Evolutionary conservation across 306 rosid species (phyloP).

Genomic region (Bauhinia variegata): DNA sequence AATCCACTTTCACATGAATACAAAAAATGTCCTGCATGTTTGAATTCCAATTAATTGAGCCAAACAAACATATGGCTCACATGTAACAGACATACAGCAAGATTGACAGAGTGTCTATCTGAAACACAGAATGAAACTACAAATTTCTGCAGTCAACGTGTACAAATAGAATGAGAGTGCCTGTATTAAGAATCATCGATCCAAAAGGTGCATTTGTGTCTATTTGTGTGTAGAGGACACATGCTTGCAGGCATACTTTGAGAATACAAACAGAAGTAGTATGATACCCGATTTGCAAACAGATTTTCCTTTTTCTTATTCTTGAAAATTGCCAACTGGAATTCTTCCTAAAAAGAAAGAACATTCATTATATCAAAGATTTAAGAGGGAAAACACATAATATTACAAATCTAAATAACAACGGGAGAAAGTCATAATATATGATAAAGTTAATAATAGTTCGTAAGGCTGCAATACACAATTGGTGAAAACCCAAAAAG

Average conservation of each 20-base stretch:
- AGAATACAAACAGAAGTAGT: slow-evolving; percentile 1
- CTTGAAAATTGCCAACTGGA: slow-evolving; percentile 85
- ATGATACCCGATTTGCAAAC: slow-evolving; percentile 79
- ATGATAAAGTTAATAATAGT: background rate
- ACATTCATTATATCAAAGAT: slow-evolving; percentile 1
- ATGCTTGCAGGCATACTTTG: background rate
- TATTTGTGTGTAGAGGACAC: slow-evolving; percentile 7
- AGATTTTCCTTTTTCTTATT: slow-evolving; percentile 72
- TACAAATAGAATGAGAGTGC: no score
- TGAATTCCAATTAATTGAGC: background rate
- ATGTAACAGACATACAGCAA: background rate
- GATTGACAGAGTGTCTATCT: background rate
- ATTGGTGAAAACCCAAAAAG: no score
- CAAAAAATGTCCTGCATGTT: background rate
- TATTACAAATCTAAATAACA: background rate
- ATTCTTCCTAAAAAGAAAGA: slow-evolving; percentile 80
- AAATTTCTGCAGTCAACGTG: slow-evolving; percentile 26
- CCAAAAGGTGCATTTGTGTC: slow-evolving; percentile 18
- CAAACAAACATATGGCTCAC: slow-evolving; percentile 13
- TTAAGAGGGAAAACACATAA: slow-evolving; percentile 3
- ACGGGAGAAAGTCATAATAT: background rate
- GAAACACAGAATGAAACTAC: background rate
- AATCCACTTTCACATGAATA: background rate
- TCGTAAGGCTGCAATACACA: no score
- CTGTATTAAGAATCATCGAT: slow-evolving; percentile 2